These are phyloP conservation scores for Bryoerythrophyllum caledonicum DNA, from an alignment of 225 moss, liverwort and hornwort genomes.

Conservation along the genomic window DNA sequence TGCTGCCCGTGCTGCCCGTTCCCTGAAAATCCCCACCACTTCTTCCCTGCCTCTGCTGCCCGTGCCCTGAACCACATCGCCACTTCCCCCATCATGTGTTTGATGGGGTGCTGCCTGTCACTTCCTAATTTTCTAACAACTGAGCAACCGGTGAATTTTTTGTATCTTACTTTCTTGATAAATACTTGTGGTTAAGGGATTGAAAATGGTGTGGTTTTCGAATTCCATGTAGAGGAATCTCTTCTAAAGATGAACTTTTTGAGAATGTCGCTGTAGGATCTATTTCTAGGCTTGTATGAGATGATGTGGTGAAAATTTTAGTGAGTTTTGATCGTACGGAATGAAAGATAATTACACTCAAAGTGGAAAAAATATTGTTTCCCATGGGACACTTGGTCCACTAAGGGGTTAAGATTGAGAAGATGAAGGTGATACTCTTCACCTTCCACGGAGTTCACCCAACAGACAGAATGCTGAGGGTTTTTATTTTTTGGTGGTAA, in stretches of 20 bases:
- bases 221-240: too few relatives aligned
- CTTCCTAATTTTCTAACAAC: neutral
- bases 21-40: neutral
- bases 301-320: too few relatives aligned
- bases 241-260: too few relatives aligned
- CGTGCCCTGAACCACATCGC: neutral
- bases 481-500: neutral
- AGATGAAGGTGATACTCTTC: constrained; percentile 26
- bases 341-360: too few relatives aligned
- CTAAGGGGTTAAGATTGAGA: constrained; percentile 15
- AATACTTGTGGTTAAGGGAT: too few relatives aligned
- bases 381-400: too few relatives aligned
- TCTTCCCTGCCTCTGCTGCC: neutral
- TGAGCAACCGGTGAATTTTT: neutral
- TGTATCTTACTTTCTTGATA: too few relatives aligned
- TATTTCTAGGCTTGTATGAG: too few relatives aligned
- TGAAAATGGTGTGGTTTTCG: neutral
- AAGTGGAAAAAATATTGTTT: too few relatives aligned
- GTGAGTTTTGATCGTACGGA: too few relatives aligned
- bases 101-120: neutral
- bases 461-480: constrained; percentile 22
- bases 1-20: neutral
- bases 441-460: constrained; percentile 11
- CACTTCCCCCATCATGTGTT: neutral
- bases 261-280: too few relatives aligned